Percentiles rank a stretch among this genome's conserved stretches.
These are phyloP conservation scores for Fraxinus anomala DNA, from an alignment of 257 asterid species.

Conservation along the genomic window DNA sequence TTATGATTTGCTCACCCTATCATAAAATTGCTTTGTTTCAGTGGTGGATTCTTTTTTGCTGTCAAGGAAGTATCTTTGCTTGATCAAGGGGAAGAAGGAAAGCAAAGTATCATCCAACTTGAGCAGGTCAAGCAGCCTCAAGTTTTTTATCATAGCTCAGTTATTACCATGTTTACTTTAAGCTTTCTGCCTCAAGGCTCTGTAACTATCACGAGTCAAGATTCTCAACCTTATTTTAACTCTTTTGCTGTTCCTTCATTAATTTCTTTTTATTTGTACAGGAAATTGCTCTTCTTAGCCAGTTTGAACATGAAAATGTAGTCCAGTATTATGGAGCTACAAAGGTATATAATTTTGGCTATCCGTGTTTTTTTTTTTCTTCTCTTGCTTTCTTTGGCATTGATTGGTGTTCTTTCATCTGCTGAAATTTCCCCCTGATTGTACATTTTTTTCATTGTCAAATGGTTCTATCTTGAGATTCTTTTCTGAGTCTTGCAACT, in stretches of 20 bases:
- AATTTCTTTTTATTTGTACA: conserved; percentile 34
- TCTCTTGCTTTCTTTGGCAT: conserved; percentile 9
- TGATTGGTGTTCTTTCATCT: not conserved
- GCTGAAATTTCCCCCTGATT: not conserved
- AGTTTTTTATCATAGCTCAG: conserved; percentile 8
- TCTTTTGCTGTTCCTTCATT: conserved; percentile 18
- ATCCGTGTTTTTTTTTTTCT: not conserved
- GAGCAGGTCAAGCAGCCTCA: conserved; percentile 64
- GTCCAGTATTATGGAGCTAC: conserved; percentile 88
- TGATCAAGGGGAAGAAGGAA: conserved; percentile 83
- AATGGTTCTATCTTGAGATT: not conserved
- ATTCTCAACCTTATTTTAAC: conserved; percentile 9
- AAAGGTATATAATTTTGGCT: conserved; percentile 50
- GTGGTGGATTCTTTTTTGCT: conserved; percentile 95
- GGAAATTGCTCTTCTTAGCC: conserved; percentile 95
- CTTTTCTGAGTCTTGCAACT: not conserved
- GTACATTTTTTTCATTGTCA: not conserved
- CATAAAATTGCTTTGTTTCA: conserved; percentile 42
- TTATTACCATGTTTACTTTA: not conserved
- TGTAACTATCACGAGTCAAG: conserved; percentile 5
- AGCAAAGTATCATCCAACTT: conserved; percentile 73
- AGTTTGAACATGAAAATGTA: conserved; percentile 86
- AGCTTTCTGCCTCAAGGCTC: not conserved
- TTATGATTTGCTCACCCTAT: conserved; percentile 9
- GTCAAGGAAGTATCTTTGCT: conserved; percentile 93